Evolutionary conservation across 2,329 filamentous ascomycete genomes (phyloP), one percentile per base, ranked within the genome.

Genomic region (Scleromitrula shiraiana): DNA sequence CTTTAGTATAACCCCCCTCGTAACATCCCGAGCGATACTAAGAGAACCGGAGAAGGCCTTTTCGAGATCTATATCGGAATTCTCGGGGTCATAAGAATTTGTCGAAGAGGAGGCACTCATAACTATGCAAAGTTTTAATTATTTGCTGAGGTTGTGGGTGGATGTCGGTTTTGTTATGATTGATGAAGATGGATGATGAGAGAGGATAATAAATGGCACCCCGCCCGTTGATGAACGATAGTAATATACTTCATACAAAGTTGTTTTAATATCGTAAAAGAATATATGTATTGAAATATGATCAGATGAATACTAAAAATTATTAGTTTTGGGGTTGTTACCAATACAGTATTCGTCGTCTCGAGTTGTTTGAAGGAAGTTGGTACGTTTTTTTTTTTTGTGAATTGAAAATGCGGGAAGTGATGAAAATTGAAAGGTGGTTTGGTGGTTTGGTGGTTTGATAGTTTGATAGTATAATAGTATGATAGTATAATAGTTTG

Each of bases 61-160:
- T n/a, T 41, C 46, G 35, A 54, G 43, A 24, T 50, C 46, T 17
- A 48, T n/a, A 19, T 29, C 29, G 22, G 8, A n/a, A n/a, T n/a
- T 19, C 24, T 49, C 38, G 44, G n/a, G 20, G 14, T 9, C 7
- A 38, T 37, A 32, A 29, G 41, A 24, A 35, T 29, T 24, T 3
- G 29, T 17, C n/a, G 22, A 40, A 12, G 38, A 14, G 17, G 45
- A 24, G 15, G 14, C 29, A 29, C 38, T 47, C 45, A 47, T 47
- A 10, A 41, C 41, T 17, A 15, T 35, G 22, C 10, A 19, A 17
- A 29, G 23, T n/a, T 27, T 7, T n/a, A 4, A 32, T 4, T 26
- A 26, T 30, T n/a, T n/a, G n/a, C 9, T 29, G 12, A 9, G 30
- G 17, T 41, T 5, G 5, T 7, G 12, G 10, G 5, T 15, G 9